Conservation (phyloP, 257 asterid genomes). For the Petunia axillaris region DNA sequence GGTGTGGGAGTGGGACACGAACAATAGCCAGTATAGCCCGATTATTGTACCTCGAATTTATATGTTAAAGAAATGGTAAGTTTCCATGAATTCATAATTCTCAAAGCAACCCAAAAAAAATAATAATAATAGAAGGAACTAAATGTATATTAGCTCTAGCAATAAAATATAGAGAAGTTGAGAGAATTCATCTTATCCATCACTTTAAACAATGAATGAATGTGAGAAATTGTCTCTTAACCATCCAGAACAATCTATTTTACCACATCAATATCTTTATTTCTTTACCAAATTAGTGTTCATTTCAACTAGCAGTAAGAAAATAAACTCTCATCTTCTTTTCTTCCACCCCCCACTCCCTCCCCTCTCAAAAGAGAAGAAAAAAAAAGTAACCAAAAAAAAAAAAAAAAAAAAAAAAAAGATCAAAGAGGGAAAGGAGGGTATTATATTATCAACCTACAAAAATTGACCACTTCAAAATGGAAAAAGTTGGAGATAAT, state of each 20-base stretch:
- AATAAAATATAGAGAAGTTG: neutral
- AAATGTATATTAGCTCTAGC: neutral
- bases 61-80: neutral
- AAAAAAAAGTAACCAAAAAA: too few relatives aligned
- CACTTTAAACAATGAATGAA: slow-evolving; percentile 10
- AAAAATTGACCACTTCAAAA: neutral
- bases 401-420: neutral
- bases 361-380: slow-evolving; percentile 6
- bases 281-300: slow-evolving; percentile 12
- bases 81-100: neutral
- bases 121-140: neutral
- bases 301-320: neutral
- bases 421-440: slow-evolving; percentile 16
- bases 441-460: slow-evolving; percentile 19
- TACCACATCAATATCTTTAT: neutral
- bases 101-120: neutral
- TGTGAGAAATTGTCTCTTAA: slow-evolving; percentile 8
- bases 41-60: neutral
- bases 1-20: neutral
- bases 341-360: slow-evolving; percentile 16
- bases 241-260: slow-evolving; percentile 2
- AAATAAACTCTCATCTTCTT: neutral
- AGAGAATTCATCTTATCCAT: slow-evolving; percentile 17
- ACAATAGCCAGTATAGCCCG: neutral
- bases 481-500: slow-evolving; percentile 21